These are phyloP conservation scores for Diplocarpon mali DNA, from an alignment of 2,329 filamentous ascomycete species.

Conservation along the genomic window DNA sequence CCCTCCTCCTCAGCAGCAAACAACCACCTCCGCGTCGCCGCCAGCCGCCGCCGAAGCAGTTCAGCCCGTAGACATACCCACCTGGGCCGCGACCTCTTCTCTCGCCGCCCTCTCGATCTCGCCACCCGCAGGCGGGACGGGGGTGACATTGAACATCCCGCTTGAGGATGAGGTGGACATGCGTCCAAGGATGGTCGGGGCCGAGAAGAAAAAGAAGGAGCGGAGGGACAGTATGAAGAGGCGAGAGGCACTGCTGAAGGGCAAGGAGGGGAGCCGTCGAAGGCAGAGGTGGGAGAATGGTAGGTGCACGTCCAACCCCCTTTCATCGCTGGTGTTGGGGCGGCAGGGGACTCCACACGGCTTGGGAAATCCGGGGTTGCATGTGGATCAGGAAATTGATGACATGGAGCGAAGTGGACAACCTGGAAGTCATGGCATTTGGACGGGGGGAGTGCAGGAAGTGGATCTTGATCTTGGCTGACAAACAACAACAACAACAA, in stretches of 20 bases:
- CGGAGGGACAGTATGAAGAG: conserved; percentile 49
- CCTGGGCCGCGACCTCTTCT: conserved; percentile 52
- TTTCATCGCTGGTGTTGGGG: neutral
- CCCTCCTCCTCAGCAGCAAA: conserved; percentile 34
- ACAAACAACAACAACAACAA: neutral
- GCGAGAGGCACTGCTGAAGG: conserved; percentile 51
- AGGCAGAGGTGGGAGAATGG: conserved; percentile 92
- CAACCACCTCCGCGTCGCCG: neutral
- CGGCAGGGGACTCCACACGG: neutral
- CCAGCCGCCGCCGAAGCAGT: conserved; percentile 13
- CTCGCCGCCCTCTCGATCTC: conserved; percentile 45
- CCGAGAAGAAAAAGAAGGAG: conserved; percentile 16
- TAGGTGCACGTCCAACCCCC: conserved; percentile 31
- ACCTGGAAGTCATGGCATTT: neutral
- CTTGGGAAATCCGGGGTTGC: too few relatives aligned
- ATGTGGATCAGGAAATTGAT: neutral
- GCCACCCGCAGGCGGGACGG: conserved; percentile 45
- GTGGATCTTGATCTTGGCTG: neutral
- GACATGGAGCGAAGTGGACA: neutral
- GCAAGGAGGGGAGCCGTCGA: conserved; percentile 80
- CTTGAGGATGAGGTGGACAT: conserved; percentile 40
- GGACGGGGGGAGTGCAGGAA: neutral
- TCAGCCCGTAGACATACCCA: conserved; percentile 45
- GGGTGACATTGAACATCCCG: conserved; percentile 60
- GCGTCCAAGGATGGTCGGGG: conserved; percentile 14